Evolutionary conservation across 805 yeast species (phyloP), one percentile per base, ranked within the genome.

Genomic region (Komagataella ulmi): DNA sequence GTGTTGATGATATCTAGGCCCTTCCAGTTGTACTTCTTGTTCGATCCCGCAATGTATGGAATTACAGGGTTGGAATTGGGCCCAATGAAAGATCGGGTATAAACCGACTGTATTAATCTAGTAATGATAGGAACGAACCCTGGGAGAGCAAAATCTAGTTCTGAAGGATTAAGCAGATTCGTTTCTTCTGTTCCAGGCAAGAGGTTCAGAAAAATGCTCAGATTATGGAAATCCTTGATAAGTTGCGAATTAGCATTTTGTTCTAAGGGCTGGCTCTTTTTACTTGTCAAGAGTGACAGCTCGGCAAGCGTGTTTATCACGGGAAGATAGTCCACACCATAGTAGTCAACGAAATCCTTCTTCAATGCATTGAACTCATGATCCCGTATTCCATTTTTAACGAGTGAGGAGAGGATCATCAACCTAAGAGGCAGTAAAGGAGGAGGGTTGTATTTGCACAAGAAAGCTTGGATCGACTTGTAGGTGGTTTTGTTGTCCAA

Each of bases 41-140:
- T 70, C 49, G 64, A 65, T 44, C 36, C 18, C 8, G 45, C 44
- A 54, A 21, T 18, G 49, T 45, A n/a, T 50, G 40, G 17, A 45
- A 44, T n/a, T 49, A 8, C 3, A 46, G 14, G 7, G 49, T 65
- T 61, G 17, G 73, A 73, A 53, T 72, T 69, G 12, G 40, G 40
- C 12, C 40, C 40, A 49, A 78, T 58, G 52, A 77, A 75, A 24
- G 76, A 74, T 46, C 90, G 67, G 49, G 74, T 76, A 56, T 82
- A 79, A n/a, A 85, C 71, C 18, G 80, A 66, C 65, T 90, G 89
- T 2, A 87, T 74, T 10, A 89, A 59, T 54, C 97, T 72, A 3
- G 81, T 73, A 2, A 79, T 68, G 3, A 91, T 63, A 2, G 99
- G 98, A 0, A 88, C 85, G 30, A 79, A 85, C 0, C 95, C 93